Percentiles rank a stretch among this genome's conserved stretches.
Evolutionary conservation across 2,329 filamentous ascomycete genomes (phyloP).

Genomic region (Nemania diffusa): DNA sequence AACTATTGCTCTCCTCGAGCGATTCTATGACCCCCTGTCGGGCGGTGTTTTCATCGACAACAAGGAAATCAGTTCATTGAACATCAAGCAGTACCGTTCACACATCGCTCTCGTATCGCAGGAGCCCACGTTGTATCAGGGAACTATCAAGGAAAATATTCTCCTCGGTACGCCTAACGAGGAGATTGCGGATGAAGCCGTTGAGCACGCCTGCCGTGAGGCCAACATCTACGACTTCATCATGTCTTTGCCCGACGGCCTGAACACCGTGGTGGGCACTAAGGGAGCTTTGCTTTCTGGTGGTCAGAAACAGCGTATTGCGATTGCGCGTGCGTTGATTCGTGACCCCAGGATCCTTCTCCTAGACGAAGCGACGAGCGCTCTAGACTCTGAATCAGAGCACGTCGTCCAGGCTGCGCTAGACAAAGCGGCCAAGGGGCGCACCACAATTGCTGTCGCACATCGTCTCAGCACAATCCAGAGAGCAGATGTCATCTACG

Average conservation of each 20-base stretch:
- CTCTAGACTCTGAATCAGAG: conserved; percentile 80
- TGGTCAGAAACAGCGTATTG: conserved; percentile 94
- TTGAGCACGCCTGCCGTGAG: conserved; percentile 84
- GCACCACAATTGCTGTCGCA: conserved; percentile 93
- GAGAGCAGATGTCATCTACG: conserved; percentile 93
- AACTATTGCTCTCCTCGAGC: conserved; percentile 88
- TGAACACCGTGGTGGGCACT: conserved; percentile 85
- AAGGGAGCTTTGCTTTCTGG: conserved; percentile 88
- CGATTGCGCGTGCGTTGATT: conserved; percentile 89
- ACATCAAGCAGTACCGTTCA: conserved; percentile 86
- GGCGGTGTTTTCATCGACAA: conserved; percentile 86
- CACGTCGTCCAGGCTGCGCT: conserved; percentile 83
- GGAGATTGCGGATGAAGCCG: conserved; percentile 74
- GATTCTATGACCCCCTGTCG: conserved; percentile 89
- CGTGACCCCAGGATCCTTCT: conserved; percentile 90
- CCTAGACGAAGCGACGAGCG: conserved; percentile 83
- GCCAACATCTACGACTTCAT: conserved; percentile 96
- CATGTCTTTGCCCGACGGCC: conserved; percentile 83
- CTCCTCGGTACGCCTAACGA: conserved; percentile 77
- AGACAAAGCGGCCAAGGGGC: conserved; percentile 82
- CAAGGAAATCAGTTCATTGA: conserved; percentile 81
- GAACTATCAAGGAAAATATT: conserved; percentile 90
- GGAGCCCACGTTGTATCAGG: conserved; percentile 94
- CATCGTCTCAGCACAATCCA: conserved; percentile 93
- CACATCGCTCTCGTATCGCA: conserved; percentile 90